Conservation (phyloP, 495 filamentous ascomycete genomes). For the Aspergillus sclerotiicarbonarius region DNA sequence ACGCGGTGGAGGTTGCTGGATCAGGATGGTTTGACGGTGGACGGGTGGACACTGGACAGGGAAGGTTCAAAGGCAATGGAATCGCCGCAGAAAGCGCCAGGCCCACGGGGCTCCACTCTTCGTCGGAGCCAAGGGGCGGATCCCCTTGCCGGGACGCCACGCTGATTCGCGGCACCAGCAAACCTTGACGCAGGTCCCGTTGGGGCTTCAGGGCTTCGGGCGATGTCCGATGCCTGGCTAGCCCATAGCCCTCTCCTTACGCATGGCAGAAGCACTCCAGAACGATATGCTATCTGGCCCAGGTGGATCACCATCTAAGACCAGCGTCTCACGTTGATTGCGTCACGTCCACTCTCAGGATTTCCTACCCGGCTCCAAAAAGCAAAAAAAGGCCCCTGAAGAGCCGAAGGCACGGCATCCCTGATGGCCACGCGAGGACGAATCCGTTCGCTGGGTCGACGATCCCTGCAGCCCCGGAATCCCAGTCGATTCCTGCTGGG, state of each 20-base stretch:
- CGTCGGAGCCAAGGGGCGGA: not conserved
- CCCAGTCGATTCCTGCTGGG: not conserved
- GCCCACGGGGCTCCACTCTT: not conserved
- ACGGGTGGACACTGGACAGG: not conserved
- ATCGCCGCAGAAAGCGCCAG: not conserved
- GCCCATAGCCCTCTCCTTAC: too few relatives aligned
- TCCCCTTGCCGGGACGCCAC: too few relatives aligned
- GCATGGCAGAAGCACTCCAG: not conserved
- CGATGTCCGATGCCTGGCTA: not conserved
- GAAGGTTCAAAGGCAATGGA: not conserved
- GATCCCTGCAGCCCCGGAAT: not conserved
- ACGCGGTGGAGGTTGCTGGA: not conserved
- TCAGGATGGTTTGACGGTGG: not conserved
- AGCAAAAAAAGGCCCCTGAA: not conserved
- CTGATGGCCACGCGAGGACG: not conserved
- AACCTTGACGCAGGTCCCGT: not conserved
- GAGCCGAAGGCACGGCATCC: not conserved
- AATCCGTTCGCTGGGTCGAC: not conserved
- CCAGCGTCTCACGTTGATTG: not conserved
- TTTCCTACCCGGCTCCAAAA: not conserved
- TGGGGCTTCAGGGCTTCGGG: not conserved
- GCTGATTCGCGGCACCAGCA: not conserved
- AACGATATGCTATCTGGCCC: not conserved
- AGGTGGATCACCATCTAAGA: not conserved
- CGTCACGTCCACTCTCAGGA: not conserved